Evolutionary conservation across 2,329 filamentous ascomycete genomes (phyloP).

Genomic region (Pseudodiploospora longispora): DNA sequence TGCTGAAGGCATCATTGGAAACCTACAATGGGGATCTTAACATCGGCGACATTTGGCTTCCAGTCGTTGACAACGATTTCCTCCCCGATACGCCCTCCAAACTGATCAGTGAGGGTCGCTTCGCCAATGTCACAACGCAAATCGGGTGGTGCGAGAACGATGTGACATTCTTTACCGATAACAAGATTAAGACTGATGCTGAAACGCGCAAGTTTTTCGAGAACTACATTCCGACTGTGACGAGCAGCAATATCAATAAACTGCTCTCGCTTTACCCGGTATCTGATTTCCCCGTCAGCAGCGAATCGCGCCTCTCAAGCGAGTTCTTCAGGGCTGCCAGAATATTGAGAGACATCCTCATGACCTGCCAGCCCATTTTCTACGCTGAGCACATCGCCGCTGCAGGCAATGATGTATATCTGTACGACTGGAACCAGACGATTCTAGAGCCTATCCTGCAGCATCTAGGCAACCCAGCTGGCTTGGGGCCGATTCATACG

Average conservation of each 20-base stretch:
- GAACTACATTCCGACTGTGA: constrained; percentile 30
- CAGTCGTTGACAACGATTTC: constrained; percentile 35
- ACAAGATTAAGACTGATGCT: constrained; percentile 27
- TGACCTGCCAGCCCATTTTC: constrained; percentile 39
- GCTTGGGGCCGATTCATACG: constrained; percentile 41
- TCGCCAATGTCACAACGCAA: constrained; percentile 56
- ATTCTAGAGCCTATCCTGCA: constrained; percentile 37
- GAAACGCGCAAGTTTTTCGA: constrained; percentile 33
- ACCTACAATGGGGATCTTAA: constrained; percentile 36
- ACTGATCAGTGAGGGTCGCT: constrained; percentile 48
- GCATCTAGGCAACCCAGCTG: constrained; percentile 22
- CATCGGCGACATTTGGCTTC: constrained; percentile 43
- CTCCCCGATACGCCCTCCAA: constrained; percentile 35
- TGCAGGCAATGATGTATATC: constrained; percentile 32
- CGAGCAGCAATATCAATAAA: constrained; percentile 22
- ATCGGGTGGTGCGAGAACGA: constrained; percentile 45
- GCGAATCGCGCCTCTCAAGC: constrained; percentile 28
- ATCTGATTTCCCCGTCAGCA: constrained; percentile 33
- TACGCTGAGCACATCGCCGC: constrained; percentile 31
- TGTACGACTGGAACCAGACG: constrained; percentile 47
- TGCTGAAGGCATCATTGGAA: constrained; percentile 35
- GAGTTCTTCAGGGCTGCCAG: constrained; percentile 43
- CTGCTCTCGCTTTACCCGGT: constrained; percentile 44
- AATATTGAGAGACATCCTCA: constrained; percentile 43
- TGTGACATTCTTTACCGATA: constrained; percentile 33